Conservation (phyloP, 495 filamentous ascomycete species). For the Aspergillus bertholletiae region DNA sequence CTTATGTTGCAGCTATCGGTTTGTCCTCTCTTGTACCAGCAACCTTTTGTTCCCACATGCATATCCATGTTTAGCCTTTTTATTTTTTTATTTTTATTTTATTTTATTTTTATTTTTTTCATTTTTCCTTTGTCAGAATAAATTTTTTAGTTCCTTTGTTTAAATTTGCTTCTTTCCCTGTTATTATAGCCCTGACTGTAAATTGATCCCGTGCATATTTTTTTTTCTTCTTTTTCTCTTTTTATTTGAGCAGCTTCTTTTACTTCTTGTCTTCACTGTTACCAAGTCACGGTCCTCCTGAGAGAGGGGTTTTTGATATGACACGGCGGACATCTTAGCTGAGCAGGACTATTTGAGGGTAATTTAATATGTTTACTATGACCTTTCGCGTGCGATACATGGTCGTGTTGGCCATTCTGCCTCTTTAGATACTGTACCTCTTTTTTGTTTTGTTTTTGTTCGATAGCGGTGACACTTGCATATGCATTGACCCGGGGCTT, state of each 20-base stretch:
- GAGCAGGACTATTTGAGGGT: conserved; percentile 16
- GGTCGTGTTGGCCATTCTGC: no score
- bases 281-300: not conserved
- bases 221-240: conserved; percentile 8
- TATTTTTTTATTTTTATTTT: conserved; percentile 27
- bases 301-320: conserved; percentile 1
- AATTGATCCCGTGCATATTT: conserved; percentile 25
- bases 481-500: no score
- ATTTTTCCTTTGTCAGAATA: conserved; percentile 25
- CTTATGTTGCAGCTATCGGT: conserved; percentile 36
- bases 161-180: conserved; percentile 31
- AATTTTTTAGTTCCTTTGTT: conserved; percentile 32
- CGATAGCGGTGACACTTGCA: no score
- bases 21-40: conserved; percentile 28
- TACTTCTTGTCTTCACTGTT: not conserved
- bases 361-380: conserved; percentile 18
- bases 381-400: not conserved
- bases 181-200: conserved; percentile 43
- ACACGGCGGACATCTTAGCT: not conserved
- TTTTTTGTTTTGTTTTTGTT: no score
- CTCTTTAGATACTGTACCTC: no score
- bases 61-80: conserved; percentile 30
- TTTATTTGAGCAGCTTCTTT: not conserved
- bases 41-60: conserved; percentile 18
- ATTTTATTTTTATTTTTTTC: conserved; percentile 27